Evolutionary conservation across 2,329 filamentous ascomycete genomes (phyloP).

Genomic region (Laburnicola sp.): DNA sequence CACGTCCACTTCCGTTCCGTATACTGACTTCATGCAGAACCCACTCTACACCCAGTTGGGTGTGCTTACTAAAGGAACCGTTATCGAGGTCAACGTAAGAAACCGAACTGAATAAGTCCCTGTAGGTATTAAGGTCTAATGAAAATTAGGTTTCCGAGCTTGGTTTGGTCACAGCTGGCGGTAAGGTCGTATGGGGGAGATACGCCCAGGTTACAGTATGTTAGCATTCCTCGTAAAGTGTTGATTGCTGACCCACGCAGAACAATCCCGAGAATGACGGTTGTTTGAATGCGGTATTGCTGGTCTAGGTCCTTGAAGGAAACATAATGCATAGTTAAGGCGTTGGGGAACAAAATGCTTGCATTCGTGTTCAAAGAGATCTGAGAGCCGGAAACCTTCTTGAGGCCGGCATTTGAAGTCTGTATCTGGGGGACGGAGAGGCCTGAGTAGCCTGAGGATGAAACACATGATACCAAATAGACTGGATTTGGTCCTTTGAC

Average conservation of each 20-base stretch:
- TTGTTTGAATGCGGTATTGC: slow-evolving; percentile 44
- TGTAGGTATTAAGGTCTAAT: too few relatives aligned
- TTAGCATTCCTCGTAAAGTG: slow-evolving; percentile 44
- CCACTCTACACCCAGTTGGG: slow-evolving; percentile 90
- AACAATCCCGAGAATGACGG: slow-evolving; percentile 26
- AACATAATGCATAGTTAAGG: slow-evolving; percentile 2
- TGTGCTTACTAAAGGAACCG: slow-evolving; percentile 50
- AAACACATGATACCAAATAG: too few relatives aligned
- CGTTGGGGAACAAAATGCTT: neutral
- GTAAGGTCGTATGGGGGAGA: slow-evolving; percentile 64
- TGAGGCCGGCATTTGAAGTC: too few relatives aligned
- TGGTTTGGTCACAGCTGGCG: slow-evolving; percentile 84
- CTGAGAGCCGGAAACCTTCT: too few relatives aligned
- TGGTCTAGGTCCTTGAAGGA: slow-evolving; percentile 23
- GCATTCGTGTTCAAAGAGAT: too few relatives aligned
- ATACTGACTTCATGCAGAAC: slow-evolving; percentile 63
- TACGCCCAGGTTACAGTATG: slow-evolving; percentile 45
- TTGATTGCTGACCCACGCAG: slow-evolving; percentile 27
- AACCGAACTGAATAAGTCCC: too few relatives aligned
- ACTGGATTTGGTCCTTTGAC: too few relatives aligned
- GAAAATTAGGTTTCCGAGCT: too few relatives aligned
- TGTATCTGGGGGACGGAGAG: too few relatives aligned
- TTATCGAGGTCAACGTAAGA: slow-evolving; percentile 91
- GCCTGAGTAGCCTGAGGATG: too few relatives aligned
- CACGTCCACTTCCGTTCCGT: neutral